A percentile compares a stretch with the other conserved stretches of the same genome.
These are phyloP conservation scores for Polygonum maritimum DNA, from an alignment of 148 eudicot genomes.

Conservation along the genomic window DNA sequence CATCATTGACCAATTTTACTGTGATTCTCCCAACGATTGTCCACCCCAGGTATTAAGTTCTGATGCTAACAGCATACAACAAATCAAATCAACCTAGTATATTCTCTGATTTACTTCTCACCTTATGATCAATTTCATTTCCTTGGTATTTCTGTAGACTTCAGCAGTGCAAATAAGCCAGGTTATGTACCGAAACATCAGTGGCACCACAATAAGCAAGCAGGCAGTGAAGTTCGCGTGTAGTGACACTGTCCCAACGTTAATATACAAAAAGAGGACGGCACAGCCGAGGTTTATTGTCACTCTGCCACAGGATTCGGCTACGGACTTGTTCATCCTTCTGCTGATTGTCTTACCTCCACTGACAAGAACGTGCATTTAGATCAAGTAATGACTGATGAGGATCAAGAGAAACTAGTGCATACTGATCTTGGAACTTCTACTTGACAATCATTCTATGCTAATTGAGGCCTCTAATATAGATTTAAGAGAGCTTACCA, in stretches of 20 bases:
- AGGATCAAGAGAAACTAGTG: neutral
- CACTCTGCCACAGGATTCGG: conserved; percentile 55
- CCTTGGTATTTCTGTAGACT: conserved; percentile 25
- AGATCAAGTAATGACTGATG: neutral
- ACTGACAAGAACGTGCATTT: conserved; percentile 19
- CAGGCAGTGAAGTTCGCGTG: conserved; percentile 81
- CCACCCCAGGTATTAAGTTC: conserved; percentile 47
- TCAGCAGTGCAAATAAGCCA: conserved; percentile 72
- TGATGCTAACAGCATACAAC: neutral
- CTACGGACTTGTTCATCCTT: conserved; percentile 60
- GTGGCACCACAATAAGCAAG: conserved; percentile 64
- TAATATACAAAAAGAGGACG: conserved; percentile 51
- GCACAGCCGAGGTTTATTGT: conserved; percentile 66
- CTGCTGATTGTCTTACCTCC: conserved; percentile 76
- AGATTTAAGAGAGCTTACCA: neutral
- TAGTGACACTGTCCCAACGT: conserved; percentile 74
- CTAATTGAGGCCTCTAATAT: conserved; percentile 5
- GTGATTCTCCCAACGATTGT: conserved; percentile 73
- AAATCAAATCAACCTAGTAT: neutral
- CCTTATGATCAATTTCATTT: neutral
- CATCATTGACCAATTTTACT: conserved; percentile 86
- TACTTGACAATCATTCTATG: neutral
- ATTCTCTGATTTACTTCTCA: neutral
- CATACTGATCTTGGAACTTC: neutral
- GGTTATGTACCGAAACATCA: conserved; percentile 66